These are phyloP conservation scores for Penicillium sp. DNA, from an alignment of 2,329 filamentous ascomycete species.

Conservation along the genomic window DNA sequence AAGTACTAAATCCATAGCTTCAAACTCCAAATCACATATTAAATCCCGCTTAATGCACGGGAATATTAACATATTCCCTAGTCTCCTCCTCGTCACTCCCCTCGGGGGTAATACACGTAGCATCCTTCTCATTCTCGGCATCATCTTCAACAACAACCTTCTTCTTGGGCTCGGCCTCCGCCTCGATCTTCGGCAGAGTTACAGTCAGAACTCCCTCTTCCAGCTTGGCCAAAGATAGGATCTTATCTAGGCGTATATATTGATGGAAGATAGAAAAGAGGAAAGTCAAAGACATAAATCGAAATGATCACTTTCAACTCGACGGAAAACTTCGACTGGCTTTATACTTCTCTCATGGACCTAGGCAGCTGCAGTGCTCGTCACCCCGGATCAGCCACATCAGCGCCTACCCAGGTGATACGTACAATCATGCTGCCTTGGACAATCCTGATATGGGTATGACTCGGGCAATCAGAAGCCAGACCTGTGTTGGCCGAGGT, in stretches of 20 bases:
- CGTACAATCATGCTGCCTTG: constrained; percentile 18
- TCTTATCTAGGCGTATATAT: background rate
- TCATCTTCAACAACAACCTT: constrained; percentile 20
- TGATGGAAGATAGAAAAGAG: background rate
- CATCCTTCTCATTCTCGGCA: constrained; percentile 12
- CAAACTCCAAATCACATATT: background rate
- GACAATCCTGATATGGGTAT: background rate
- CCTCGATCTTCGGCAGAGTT: constrained; percentile 66
- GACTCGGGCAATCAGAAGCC: background rate
- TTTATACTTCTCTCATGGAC: constrained; percentile 9
- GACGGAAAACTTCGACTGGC: background rate
- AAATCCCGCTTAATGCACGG: constrained; percentile 14
- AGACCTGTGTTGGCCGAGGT: background rate
- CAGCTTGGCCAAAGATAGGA: constrained; percentile 56
- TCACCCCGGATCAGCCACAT: constrained; percentile 6
- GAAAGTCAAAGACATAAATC: constrained; percentile 1
- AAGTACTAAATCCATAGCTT: background rate
- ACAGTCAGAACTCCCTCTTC: constrained; percentile 73
- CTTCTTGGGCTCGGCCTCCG: constrained; percentile 22
- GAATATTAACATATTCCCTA: constrained; percentile 25
- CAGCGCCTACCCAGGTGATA: constrained; percentile 2
- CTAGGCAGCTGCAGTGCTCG: constrained; percentile 9
- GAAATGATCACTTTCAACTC: background rate
- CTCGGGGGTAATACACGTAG: constrained; percentile 20
- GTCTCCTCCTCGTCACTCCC: constrained; percentile 17